Conservation (phyloP, 345 rosid genomes). For the Isatis tinctoria region DNA sequence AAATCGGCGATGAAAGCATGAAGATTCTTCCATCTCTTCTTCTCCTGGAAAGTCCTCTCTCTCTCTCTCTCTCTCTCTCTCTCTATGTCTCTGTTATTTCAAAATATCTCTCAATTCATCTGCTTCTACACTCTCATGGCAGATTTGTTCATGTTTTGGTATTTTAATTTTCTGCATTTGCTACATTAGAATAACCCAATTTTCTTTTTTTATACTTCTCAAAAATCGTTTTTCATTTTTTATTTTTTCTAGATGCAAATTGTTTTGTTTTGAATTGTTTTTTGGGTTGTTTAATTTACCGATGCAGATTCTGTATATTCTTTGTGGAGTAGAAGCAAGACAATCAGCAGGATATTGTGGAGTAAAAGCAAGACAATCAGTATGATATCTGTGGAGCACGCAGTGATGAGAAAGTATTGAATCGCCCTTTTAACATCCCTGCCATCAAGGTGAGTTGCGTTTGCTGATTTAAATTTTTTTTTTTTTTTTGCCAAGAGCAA, state of each 20-base stretch:
- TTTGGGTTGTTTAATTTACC: not conserved
- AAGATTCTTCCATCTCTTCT: no score
- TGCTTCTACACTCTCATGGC: no score
- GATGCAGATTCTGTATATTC: constrained; percentile 51
- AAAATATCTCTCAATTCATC: no score
- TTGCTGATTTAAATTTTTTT: not conserved
- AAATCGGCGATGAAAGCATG: no score
- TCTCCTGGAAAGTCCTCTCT: no score
- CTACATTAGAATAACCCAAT: not conserved
- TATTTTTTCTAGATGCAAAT: not conserved
- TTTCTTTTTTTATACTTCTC: not conserved
- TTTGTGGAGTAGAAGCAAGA: no score
- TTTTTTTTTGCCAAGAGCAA: not conserved
- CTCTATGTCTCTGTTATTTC: no score
- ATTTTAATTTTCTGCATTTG: not conserved
- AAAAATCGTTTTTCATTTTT: not conserved
- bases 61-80: no score
- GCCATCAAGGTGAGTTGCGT: constrained; percentile 54
- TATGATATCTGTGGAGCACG: constrained; percentile 85
- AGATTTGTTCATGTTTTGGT: no score
- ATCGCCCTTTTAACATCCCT: constrained; percentile 69
- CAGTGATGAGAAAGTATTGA: constrained; percentile 72
- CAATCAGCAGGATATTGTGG: no score
- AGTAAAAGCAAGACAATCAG: no score
- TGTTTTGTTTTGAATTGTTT: not conserved